These are phyloP conservation scores for Trichoderma sp. DNA, from an alignment of 2,329 filamentous ascomycete species.

Conservation along the genomic window DNA sequence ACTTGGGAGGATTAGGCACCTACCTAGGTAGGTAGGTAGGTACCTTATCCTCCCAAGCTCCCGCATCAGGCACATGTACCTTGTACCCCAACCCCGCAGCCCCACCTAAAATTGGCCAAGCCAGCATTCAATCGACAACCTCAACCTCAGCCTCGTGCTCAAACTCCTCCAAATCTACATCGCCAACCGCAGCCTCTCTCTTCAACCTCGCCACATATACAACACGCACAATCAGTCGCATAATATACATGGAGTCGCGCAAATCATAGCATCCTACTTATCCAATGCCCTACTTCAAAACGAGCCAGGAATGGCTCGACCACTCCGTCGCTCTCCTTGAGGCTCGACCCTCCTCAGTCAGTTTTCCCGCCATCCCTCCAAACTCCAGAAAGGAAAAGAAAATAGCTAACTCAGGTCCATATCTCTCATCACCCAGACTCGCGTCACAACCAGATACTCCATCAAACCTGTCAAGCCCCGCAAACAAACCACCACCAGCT, in stretches of 20 bases:
- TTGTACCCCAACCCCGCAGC: background rate
- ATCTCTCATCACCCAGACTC: slow-evolving; percentile 61
- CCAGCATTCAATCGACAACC: background rate
- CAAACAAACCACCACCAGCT: slow-evolving; percentile 29
- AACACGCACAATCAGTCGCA: background rate
- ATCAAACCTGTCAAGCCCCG: slow-evolving; percentile 54
- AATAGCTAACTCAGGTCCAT: background rate
- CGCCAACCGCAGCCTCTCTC: background rate
- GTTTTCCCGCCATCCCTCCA: background rate
- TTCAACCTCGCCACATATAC: background rate
- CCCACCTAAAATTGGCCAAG: background rate
- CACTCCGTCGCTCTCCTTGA: slow-evolving; percentile 84
- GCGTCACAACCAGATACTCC: slow-evolving; percentile 91
- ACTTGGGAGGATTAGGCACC: no score
- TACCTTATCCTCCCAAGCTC: no score
- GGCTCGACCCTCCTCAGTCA: slow-evolving; percentile 80
- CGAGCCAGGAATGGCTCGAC: slow-evolving; percentile 88
- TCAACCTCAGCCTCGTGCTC: slow-evolving; percentile 11
- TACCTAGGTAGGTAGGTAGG: no score
- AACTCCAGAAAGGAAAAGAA: background rate
- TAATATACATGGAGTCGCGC: slow-evolving; percentile 20
- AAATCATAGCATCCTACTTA: slow-evolving; percentile 14
- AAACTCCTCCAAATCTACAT: background rate
- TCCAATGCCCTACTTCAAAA: slow-evolving; percentile 78
- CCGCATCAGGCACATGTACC: background rate